These are phyloP conservation scores for Heimioporus sp. DNA, from an alignment of 768 basidiomycete species.

Conservation along the genomic window DNA sequence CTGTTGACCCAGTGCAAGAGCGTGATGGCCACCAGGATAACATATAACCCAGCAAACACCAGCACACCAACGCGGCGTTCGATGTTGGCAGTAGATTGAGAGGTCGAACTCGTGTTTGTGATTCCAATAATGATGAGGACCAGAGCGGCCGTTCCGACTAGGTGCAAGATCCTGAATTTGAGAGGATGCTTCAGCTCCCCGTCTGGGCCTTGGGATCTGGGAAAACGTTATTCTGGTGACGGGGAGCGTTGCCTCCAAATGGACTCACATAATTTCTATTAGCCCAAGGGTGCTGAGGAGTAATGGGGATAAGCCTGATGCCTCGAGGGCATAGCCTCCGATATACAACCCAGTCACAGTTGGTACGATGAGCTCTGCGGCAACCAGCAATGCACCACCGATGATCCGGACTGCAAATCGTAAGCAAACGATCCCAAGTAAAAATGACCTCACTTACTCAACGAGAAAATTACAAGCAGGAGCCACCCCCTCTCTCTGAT, in stretches of 20 bases:
- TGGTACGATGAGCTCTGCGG: slow-evolving; percentile 44
- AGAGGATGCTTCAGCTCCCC: slow-evolving; percentile 7
- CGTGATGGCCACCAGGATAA: slow-evolving; percentile 45
- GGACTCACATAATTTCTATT: slow-evolving; percentile 34
- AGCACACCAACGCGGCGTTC: slow-evolving; percentile 35
- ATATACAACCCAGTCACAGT: slow-evolving; percentile 45
- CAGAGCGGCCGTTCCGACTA: slow-evolving; percentile 28
- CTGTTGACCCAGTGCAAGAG: slow-evolving; percentile 53
- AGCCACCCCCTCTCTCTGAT: slow-evolving; percentile 64
- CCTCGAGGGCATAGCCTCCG: slow-evolving; percentile 47
- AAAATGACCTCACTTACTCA: slow-evolving; percentile 38
- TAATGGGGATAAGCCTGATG: slow-evolving; percentile 40
- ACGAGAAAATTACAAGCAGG: slow-evolving; percentile 59
- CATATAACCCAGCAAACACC: slow-evolving; percentile 35
- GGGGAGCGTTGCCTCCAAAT: neutral
- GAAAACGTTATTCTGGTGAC: slow-evolving; percentile 1
- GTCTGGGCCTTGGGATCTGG: slow-evolving; percentile 31
- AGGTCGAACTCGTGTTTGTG: slow-evolving; percentile 6
- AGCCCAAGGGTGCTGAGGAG: slow-evolving; percentile 37
- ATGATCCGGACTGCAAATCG: slow-evolving; percentile 50
- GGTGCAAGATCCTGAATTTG: slow-evolving; percentile 27
- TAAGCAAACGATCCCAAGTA: neutral
- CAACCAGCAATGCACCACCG: slow-evolving; percentile 55
- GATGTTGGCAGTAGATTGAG: slow-evolving; percentile 18
- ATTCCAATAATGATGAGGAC: slow-evolving; percentile 35